Base-by-base conservation (phyloP, 371 early-diverging fungal genomes). In the Mortierella sp. region DNA sequence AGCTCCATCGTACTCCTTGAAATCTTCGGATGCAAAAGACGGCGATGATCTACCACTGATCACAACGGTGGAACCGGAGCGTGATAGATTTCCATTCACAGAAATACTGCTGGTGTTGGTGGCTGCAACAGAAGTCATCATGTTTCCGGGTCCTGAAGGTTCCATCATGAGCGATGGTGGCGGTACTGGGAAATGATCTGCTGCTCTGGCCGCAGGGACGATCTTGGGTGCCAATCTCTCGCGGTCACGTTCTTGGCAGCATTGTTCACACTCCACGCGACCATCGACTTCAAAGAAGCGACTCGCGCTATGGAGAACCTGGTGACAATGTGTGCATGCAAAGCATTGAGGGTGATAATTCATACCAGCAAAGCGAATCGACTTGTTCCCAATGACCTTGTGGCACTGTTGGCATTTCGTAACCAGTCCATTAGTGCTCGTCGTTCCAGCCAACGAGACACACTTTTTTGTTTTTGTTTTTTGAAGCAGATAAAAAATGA, bases 321-420 rank as follows among this genome's bases (percentile, higher is more conserved):
- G 68, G 21, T 58, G 60, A 54, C 87, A 87, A 44, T 83, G 83
- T 1, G 59, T 53, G 60, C 87, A 87, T n/a, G 64, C 72, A 56
- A 86, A 89, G 72, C 90, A 90, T 23, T 82, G 63, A 1, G 87
- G 84, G 60, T 90, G 90, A 57, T 83, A 87, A 15, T 72, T 79
- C 19, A 67, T 43, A 8, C 80, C 80, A 30, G 84, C 79, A 52
- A 86, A 84, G 7, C 83, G 81, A 32, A 90, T 73, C 26, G 83
- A 84, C 55, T 84, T 82, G 59, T 86, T 87, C 32, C 72, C 80
- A 17, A 89, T 87, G 1, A 69, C 34, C 30, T 68, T 67, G 17
- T 64, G 44, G 64, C 90, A 90, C 39, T 81, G 67, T 28, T 75
- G 67, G 49, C 90, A 90, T 52, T 76, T 66, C 17, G 82, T 70